Conservation (phyloP, 306 rosid genomes). For the Quercus robur region DNA sequence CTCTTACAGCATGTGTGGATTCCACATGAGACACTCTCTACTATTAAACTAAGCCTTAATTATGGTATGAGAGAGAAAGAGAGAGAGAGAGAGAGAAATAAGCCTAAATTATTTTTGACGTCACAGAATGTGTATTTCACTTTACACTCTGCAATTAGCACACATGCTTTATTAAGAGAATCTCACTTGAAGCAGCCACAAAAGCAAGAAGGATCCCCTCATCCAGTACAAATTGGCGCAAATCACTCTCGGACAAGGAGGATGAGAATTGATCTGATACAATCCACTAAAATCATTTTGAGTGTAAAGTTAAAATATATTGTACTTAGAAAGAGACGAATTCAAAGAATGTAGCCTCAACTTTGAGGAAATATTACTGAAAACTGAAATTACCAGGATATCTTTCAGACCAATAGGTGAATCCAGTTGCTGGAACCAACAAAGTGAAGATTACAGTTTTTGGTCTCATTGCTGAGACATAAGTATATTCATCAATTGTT, state of each 20-base stretch:
- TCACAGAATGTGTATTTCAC: too few species aligned
- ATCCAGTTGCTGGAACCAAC: constrained; percentile 74
- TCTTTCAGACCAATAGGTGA: constrained; percentile 65
- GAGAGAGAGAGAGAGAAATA: too few species aligned
- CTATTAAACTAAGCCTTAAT: too few species aligned
- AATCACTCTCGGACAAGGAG: constrained; percentile 41
- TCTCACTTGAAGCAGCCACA: constrained; percentile 72
- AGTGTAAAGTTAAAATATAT: neutral
- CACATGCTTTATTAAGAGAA: neutral
- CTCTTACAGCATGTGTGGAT: too few species aligned
- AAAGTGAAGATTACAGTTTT: constrained; percentile 49
- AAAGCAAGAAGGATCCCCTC: constrained; percentile 76
- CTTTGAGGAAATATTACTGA: neutral
- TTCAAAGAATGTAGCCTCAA: neutral
- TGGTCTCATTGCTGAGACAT: constrained; percentile 57
- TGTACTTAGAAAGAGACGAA: neutral
- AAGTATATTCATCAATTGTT: constrained; percentile 37
- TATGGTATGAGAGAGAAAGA: too few species aligned
- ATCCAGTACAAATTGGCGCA: constrained; percentile 51
- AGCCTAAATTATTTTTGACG: too few species aligned
- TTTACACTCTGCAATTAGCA: neutral
- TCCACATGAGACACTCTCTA: too few species aligned
- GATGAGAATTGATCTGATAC: constrained; percentile 48
- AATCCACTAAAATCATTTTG: constrained; percentile 1
- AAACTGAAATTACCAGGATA: constrained; percentile 43